Conservation (phyloP, 441 rosid species). For the Breynia disticha region DNA sequence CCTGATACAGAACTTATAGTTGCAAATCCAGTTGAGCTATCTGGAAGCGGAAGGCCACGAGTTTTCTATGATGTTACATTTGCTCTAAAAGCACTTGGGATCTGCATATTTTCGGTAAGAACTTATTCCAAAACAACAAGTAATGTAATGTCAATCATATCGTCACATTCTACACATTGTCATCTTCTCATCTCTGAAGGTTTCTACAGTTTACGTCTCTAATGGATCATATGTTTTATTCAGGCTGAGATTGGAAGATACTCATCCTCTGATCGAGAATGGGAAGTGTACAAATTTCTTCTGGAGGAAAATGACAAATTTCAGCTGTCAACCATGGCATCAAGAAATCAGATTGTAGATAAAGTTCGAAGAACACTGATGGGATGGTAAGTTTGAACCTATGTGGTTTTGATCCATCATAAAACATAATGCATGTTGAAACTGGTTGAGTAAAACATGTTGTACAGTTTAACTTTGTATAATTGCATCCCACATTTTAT, state of each 20-base stretch:
- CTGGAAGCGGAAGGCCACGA: slow-evolving; percentile 72
- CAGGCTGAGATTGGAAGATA: slow-evolving; percentile 74
- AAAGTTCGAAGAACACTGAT: slow-evolving; percentile 62
- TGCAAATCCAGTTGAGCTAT: slow-evolving; percentile 80
- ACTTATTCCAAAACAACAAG: slow-evolving; percentile 2
- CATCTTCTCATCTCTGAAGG: too few species aligned
- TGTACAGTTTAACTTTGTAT: too few species aligned
- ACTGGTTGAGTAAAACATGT: too few species aligned
- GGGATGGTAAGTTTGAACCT: slow-evolving; percentile 47
- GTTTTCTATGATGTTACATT: slow-evolving; percentile 74
- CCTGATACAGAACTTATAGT: slow-evolving; percentile 76
- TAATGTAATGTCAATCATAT: not conserved
- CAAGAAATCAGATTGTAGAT: slow-evolving; percentile 49
- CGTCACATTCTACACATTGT: not conserved
- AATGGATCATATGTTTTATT: not conserved
- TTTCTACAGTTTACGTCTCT: not conserved
- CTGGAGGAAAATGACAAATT: slow-evolving; percentile 45
- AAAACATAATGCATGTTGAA: too few species aligned
- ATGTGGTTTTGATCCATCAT: too few species aligned
- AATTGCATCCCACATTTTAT: too few species aligned
- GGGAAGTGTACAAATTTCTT: slow-evolving; percentile 82
- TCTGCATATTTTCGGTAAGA: slow-evolving; percentile 76
- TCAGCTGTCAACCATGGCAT: slow-evolving; percentile 21
- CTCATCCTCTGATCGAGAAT: slow-evolving; percentile 42
- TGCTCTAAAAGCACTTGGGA: slow-evolving; percentile 59